These are phyloP conservation scores for Candida yuanshanica DNA, from an alignment of 805 yeast species.

Conservation along the genomic window DNA sequence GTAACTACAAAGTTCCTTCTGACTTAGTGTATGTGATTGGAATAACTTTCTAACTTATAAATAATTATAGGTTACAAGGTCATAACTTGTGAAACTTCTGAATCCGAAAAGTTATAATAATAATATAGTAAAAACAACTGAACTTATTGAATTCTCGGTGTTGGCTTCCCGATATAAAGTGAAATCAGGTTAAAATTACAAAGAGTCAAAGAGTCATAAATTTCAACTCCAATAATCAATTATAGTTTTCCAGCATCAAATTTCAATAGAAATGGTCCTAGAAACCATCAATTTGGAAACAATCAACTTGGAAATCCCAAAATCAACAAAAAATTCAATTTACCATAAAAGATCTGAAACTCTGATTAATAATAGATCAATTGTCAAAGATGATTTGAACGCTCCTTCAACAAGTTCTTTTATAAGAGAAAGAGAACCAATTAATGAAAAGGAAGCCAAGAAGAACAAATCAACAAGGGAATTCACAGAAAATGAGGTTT, in stretches of 20 bases:
- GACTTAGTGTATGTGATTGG: too few relatives aligned
- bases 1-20: too few relatives aligned
- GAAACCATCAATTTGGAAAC: neutral
- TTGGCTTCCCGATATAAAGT: too few relatives aligned
- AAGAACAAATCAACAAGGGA: neutral
- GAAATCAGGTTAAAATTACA: too few relatives aligned
- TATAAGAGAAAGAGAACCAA: neutral
- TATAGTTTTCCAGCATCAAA: too few relatives aligned
- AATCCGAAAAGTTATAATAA: too few relatives aligned
- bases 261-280: neutral
- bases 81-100: too few relatives aligned
- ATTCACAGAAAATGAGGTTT: neutral
- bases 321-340: neutral
- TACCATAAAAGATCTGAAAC: neutral
- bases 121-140: too few relatives aligned
- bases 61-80: too few relatives aligned
- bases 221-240: neutral
- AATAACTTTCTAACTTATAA: too few relatives aligned
- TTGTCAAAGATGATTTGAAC: neutral
- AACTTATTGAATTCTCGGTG: too few relatives aligned
- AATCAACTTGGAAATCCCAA: neutral
- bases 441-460: too few relatives aligned
- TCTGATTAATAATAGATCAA: neutral
- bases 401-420: neutral
- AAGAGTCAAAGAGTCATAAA: neutral